A percentile compares a stretch with the other conserved stretches of the same genome.
Evolutionary conservation across 2,329 filamentous ascomycete species (phyloP).

Genomic region (Aspergillus spinulosporus): DNA sequence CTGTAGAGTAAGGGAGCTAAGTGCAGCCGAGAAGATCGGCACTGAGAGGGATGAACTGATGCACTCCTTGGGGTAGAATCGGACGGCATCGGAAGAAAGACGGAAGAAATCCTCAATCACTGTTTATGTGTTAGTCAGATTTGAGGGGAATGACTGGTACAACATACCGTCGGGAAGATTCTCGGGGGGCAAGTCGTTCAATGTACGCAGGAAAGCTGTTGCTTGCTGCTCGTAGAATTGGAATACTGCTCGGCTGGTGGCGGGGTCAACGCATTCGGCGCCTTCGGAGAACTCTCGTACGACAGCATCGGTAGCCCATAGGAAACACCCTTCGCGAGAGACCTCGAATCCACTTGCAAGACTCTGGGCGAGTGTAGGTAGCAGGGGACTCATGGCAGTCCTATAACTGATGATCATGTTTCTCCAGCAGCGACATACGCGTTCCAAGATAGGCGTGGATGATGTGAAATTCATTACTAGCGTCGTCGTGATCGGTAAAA

Average conservation of each 20-base stretch:
- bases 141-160: not conserved
- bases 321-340: conserved; percentile 90
- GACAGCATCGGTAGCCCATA: conserved; percentile 97
- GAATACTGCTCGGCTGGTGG: conserved; percentile 86
- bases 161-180: conserved; percentile 69
- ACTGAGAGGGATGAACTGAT: conserved; percentile 76
- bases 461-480: conserved; percentile 84
- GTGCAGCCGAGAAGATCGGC: conserved; percentile 82
- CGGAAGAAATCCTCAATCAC: conserved; percentile 98
- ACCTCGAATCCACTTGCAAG: conserved; percentile 79
- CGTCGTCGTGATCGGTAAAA: conserved; percentile 82
- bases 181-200: conserved; percentile 77
- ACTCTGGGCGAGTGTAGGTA: conserved; percentile 84
- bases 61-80: conserved; percentile 86
- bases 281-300: conserved; percentile 93
- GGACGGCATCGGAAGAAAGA: conserved; percentile 82
- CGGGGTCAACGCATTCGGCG: conserved; percentile 75
- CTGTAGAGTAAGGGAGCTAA: conserved; percentile 82
- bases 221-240: conserved; percentile 93
- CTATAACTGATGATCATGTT: conserved; percentile 97
- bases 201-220: conserved; percentile 80
- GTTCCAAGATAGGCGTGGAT: conserved; percentile 86
- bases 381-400: conserved; percentile 79
- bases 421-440: conserved; percentile 92
- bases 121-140: conserved; percentile 25